phyloP scores from a whole-genome alignment of 148 eudicot genomes.

The Drosera capensis region DNA sequence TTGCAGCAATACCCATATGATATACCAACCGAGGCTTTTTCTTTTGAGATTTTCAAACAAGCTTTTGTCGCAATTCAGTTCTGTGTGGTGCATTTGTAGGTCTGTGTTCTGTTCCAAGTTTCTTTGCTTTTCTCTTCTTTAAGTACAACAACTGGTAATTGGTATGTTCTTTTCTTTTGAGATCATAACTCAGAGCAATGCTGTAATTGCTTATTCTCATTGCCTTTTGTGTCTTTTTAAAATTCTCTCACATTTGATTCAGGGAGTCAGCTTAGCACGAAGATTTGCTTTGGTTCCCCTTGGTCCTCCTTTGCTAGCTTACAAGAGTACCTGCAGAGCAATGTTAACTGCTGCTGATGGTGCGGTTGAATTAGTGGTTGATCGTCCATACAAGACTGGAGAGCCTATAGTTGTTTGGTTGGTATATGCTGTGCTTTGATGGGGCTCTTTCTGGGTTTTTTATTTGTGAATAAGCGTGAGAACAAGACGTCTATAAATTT shows the following conservation, averaged over 20 bases:
- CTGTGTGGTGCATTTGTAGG: conserved; percentile 99
- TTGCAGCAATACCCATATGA: conserved; percentile 98
- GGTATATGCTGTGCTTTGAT: not conserved
- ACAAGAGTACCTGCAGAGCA: conserved; percentile 87
- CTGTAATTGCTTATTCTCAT: no score
- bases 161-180: no score
- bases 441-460: conserved; percentile 1
- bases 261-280: conserved; percentile 98
- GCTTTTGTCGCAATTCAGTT: conserved; percentile 97
- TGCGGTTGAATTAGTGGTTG: conserved; percentile 81
- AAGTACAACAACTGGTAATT: no score
- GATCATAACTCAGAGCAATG: no score
- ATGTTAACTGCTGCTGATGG: conserved; percentile 81
- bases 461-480: not conserved
- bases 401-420: conserved; percentile 93
- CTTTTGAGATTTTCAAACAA: conserved; percentile 93
- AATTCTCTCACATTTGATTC: conserved; percentile 8
- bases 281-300: conserved; percentile 98
- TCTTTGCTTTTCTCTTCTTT: no score
- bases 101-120: no score
- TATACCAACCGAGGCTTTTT: conserved; percentile 94
- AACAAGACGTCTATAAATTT: not conserved
- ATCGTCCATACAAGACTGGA: conserved; percentile 78
- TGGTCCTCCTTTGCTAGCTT: conserved; percentile 93
- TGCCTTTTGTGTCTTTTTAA: no score